These are phyloP conservation scores for Hyphodiscus hymeniophilus DNA, from an alignment of 495 filamentous ascomycete genomes.

Conservation along the genomic window DNA sequence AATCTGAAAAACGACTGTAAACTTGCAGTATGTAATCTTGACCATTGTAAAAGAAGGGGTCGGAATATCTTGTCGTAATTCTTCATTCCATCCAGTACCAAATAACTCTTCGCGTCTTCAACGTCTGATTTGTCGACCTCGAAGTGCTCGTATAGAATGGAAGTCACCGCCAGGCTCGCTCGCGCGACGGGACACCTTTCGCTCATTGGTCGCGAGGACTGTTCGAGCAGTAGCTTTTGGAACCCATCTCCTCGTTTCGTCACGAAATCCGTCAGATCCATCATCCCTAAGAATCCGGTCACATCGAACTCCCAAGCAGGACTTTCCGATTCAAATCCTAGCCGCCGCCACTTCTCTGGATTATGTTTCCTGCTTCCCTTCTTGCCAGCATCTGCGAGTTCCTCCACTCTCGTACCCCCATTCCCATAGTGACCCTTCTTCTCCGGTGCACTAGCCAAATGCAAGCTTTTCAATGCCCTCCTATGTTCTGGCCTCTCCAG, in stretches of 20 bases:
- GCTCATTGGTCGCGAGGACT: slow-evolving; percentile 61
- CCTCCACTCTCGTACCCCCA: slow-evolving; percentile 23
- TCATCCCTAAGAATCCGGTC: slow-evolving; percentile 88
- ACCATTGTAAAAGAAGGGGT: slow-evolving; percentile 89
- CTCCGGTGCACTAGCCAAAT: slow-evolving; percentile 68
- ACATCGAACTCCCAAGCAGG: slow-evolving; percentile 78
- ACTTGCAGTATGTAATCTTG: slow-evolving; percentile 81
- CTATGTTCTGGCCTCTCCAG: slow-evolving; percentile 84
- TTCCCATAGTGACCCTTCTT: slow-evolving; percentile 31
- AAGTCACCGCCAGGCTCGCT: slow-evolving; percentile 79
- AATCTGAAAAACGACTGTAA: slow-evolving; percentile 85
- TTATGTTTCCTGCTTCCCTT: slow-evolving; percentile 61
- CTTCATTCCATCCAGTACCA: slow-evolving; percentile 61
- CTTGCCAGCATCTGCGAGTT: slow-evolving; percentile 28
- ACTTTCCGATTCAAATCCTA: slow-evolving; percentile 88
- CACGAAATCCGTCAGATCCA: slow-evolving; percentile 93
- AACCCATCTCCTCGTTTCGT: slow-evolving; percentile 84
- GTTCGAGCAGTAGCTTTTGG: slow-evolving; percentile 85
- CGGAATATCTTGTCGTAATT: slow-evolving; percentile 82
- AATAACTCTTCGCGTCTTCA: slow-evolving; percentile 71
- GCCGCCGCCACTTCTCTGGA: slow-evolving; percentile 85
- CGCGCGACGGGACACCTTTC: slow-evolving; percentile 84
- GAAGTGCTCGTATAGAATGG: slow-evolving; percentile 90
- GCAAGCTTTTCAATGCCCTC: slow-evolving; percentile 31
- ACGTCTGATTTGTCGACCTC: slow-evolving; percentile 82